Evolutionary conservation across 148 eudicot genomes (phyloP).

Genomic region (Rhododendron mucronatum): DNA sequence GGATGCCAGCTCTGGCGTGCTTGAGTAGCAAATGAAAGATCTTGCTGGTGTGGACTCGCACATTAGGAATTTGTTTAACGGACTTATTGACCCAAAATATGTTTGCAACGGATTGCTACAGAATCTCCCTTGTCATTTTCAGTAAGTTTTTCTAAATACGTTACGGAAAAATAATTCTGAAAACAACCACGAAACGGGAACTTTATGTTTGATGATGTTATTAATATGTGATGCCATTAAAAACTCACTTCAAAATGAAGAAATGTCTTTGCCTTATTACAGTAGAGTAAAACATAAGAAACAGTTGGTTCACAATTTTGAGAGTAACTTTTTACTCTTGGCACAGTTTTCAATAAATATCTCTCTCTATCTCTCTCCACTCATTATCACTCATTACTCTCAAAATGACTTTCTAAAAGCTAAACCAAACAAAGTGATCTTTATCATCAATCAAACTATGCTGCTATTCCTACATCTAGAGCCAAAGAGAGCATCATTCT

Average conservation of each 20-base stretch:
- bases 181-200: neutral
- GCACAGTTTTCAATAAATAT: too few relatives aligned
- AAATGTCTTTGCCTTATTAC: neutral
- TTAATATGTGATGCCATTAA: neutral
- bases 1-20: neutral
- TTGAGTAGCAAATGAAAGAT: neutral
- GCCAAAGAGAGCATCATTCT: neutral
- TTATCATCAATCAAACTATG: neutral
- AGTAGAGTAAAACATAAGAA: neutral
- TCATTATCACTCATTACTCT: too few relatives aligned
- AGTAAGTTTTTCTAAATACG: neutral
- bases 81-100: neutral
- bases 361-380: too few relatives aligned
- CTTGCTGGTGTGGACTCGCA: neutral
- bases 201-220: neutral
- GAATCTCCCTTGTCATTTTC: neutral
- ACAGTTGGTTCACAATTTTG: too few relatives aligned
- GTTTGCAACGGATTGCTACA: neutral
- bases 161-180: neutral
- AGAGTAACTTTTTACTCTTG: too few relatives aligned
- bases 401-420: too few relatives aligned
- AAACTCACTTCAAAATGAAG: neutral
- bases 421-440: too few relatives aligned
- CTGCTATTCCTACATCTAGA: neutral
- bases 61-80: neutral